phyloP scores from a whole-genome alignment of 495 filamentous ascomycete species.

The Immersiella caudata region DNA sequence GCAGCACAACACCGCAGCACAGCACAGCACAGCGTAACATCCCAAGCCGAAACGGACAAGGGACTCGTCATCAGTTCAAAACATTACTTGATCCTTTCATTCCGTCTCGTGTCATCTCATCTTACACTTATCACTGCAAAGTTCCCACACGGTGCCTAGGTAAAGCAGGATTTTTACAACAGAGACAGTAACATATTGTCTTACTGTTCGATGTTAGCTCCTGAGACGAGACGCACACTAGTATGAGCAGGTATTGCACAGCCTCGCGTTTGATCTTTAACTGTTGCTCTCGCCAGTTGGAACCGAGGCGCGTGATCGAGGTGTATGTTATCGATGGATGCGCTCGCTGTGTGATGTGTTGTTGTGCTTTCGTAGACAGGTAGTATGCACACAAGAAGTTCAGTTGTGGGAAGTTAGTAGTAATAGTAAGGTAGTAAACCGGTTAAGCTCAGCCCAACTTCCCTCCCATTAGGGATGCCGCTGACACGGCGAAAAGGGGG shows the following conservation, averaged over 20 bases:
- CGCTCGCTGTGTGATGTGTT: not conserved
- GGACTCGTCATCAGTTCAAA: slow-evolving; percentile 3
- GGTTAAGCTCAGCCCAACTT: too few species aligned
- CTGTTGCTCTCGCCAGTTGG: too few species aligned
- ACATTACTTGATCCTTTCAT: not conserved
- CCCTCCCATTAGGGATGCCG: not conserved
- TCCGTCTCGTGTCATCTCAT: not conserved
- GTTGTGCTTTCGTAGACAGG: not conserved
- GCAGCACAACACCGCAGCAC: not conserved
- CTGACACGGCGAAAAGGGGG: not conserved
- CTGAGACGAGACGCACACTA: not conserved
- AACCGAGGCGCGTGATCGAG: not conserved
- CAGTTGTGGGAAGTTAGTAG: too few species aligned
- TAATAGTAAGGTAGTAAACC: too few species aligned
- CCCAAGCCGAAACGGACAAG: not conserved
- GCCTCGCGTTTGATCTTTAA: too few species aligned
- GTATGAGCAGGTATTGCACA: too few species aligned
- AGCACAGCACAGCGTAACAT: slow-evolving; percentile 1
- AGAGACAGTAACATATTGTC: not conserved
- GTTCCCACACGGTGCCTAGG: not conserved
- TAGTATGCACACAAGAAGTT: not conserved
- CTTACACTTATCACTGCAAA: not conserved
- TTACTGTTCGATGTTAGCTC: not conserved
- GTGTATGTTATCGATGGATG: not conserved
- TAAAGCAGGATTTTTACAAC: not conserved